These are phyloP conservation scores for Nepenthes mirabilis DNA, from an alignment of 148 eudicot species.

Conservation along the genomic window DNA sequence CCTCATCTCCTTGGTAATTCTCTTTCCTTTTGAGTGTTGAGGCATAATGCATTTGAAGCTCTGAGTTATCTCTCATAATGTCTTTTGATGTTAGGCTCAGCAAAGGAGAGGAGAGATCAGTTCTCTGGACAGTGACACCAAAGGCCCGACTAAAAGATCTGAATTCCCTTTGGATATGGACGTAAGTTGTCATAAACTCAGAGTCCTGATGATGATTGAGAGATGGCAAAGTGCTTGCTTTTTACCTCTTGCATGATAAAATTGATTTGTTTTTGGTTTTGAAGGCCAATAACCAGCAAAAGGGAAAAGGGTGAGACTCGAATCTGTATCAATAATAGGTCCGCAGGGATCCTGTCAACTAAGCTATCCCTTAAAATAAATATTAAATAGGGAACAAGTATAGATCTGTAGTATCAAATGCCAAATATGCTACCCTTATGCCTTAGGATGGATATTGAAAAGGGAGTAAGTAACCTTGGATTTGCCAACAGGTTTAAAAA, in stretches of 20 bases:
- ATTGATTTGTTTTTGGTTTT: no score
- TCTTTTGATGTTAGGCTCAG: constrained; percentile 22
- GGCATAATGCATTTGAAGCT: constrained; percentile 1
- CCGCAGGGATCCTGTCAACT: no score
- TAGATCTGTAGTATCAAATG: no score
- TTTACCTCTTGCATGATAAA: neutral
- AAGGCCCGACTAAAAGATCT: constrained; percentile 15
- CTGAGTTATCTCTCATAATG: constrained; percentile 2
- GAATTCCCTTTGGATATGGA: constrained; percentile 14
- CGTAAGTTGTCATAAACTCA: constrained; percentile 24
- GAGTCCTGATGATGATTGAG: neutral
- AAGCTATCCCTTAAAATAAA: no score
- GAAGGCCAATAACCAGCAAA: no score
- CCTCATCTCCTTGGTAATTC: constrained; percentile 56
- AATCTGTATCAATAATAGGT: no score
- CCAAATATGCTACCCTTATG: no score
- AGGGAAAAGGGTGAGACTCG: no score
- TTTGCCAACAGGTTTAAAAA: no score
- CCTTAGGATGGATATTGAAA: no score
- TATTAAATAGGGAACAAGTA: no score
- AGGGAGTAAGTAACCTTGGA: no score
- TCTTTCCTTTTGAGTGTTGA: neutral
- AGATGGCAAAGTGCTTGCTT: neutral
- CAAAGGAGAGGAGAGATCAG: constrained; percentile 11
- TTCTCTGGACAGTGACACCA: constrained; percentile 8